Conservation (phyloP, 306 rosid genomes). For the Trifolium repens region DNA sequence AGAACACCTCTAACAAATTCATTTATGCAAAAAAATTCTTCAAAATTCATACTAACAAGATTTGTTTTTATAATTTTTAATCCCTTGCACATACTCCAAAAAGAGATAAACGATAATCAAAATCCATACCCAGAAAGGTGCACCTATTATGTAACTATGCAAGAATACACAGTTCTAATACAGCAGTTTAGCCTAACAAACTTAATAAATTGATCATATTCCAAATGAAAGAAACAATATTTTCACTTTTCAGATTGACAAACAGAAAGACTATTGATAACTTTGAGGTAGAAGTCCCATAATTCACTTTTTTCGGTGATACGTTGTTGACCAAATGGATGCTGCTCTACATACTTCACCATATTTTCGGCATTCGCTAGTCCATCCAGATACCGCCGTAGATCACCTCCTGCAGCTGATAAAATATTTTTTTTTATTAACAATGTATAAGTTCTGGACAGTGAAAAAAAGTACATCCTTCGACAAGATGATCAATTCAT, state of each 20-base stretch:
- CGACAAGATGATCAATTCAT: no score
- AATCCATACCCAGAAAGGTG: no score
- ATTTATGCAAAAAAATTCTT: no score
- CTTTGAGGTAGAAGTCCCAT: conserved; percentile 70
- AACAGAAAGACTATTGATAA: conserved; percentile 46
- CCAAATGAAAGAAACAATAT: neutral
- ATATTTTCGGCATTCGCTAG: conserved; percentile 62
- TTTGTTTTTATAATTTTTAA: no score
- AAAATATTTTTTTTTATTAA: conserved; percentile 4
- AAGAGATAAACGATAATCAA: no score
- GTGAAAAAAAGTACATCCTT: neutral
- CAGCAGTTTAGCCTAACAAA: neutral
- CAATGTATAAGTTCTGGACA: neutral
- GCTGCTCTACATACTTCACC: conserved; percentile 52
- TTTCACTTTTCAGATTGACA: conserved; percentile 1
- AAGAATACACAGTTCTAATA: neutral
- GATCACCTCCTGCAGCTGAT: conserved; percentile 68
- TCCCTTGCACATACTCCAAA: no score
- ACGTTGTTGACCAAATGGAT: conserved; percentile 71
- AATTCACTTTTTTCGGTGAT: conserved; percentile 50
- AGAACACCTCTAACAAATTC: no score
- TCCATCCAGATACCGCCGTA: conserved; percentile 59
- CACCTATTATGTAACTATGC: neutral
- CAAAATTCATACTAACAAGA: no score
- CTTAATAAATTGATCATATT: neutral